These are phyloP conservation scores for Calocybe gangraenosa DNA, from an alignment of 768 basidiomycete genomes.

Conservation along the genomic window DNA sequence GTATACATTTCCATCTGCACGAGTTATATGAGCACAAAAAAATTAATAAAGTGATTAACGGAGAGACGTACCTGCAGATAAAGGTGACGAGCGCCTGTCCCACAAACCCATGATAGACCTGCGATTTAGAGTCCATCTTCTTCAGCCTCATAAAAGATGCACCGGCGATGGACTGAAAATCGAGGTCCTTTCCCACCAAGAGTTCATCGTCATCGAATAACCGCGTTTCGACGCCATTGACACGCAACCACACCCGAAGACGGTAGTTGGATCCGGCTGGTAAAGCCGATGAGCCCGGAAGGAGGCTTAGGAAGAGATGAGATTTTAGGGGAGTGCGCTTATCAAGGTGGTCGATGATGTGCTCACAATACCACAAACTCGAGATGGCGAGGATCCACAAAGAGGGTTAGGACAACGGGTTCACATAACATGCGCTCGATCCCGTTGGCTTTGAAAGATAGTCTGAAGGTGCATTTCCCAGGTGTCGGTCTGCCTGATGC, in stretches of 20 bases:
- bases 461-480: slow-evolving; percentile 48
- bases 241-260: slow-evolving; percentile 62
- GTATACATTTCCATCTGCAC: slow-evolving; percentile 46
- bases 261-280: slow-evolving; percentile 53
- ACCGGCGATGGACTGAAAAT: slow-evolving; percentile 54
- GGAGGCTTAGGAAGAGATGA: slow-evolving; percentile 35
- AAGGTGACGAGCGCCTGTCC: slow-evolving; percentile 57
- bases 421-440: slow-evolving; percentile 52
- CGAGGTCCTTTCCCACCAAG: slow-evolving; percentile 64
- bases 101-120: slow-evolving; percentile 51
- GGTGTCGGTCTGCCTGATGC: slow-evolving; percentile 32
- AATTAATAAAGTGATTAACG: too few species aligned
- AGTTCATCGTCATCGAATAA: slow-evolving; percentile 61
- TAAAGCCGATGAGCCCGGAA: slow-evolving; percentile 54
- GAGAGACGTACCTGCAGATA: slow-evolving; percentile 39
- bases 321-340: slow-evolving; percentile 5
- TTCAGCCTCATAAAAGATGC: slow-evolving; percentile 52
- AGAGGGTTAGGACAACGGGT: slow-evolving; percentile 40
- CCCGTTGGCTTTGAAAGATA: slow-evolving; percentile 51
- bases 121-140: slow-evolving; percentile 35
- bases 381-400: slow-evolving; percentile 49
- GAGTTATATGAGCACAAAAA: neutral
- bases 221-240: slow-evolving; percentile 55
- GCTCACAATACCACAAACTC: slow-evolving; percentile 63
- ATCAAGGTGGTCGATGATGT: neutral